Percentiles rank a stretch among this genome's conserved stretches.
Evolutionary conservation across 306 rosid species (phyloP).

Genomic region (Fagus crenata): DNA sequence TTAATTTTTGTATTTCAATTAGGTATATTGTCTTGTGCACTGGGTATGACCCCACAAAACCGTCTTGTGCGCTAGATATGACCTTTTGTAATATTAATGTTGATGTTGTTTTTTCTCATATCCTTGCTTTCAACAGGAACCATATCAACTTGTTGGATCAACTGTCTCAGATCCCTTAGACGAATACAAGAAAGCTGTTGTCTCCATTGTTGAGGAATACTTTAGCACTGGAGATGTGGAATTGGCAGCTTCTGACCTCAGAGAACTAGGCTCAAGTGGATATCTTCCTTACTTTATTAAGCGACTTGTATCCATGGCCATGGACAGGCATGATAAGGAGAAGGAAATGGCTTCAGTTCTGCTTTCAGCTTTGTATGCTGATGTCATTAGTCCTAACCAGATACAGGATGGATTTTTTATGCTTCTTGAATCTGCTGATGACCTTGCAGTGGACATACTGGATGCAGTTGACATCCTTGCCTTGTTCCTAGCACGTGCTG

Average conservation of each 20-base stretch:
- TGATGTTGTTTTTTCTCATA: background rate
- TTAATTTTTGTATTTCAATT: background rate
- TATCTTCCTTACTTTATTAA: constrained; percentile 89
- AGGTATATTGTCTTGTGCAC: background rate
- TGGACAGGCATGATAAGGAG: constrained; percentile 98
- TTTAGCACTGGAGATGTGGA: constrained; percentile 86
- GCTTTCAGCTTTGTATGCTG: constrained; percentile 91
- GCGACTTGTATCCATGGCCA: constrained; percentile 89
- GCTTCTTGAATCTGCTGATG: constrained; percentile 94
- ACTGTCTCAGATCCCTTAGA: constrained; percentile 83
- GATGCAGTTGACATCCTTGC: constrained; percentile 96
- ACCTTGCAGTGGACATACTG: constrained; percentile 89
- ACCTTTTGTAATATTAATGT: background rate
- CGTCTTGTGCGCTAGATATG: no score
- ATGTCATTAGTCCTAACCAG: constrained; percentile 87
- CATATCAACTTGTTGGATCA: constrained; percentile 85
- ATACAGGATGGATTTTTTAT: constrained; percentile 92
- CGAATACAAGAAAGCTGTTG: constrained; percentile 88
- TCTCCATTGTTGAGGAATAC: constrained; percentile 80
- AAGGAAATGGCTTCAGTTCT: constrained; percentile 98
- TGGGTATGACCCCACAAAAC: no score
- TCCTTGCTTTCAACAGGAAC: constrained; percentile 62
- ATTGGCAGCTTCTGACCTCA: constrained; percentile 81
- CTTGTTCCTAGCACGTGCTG: constrained; percentile 93
- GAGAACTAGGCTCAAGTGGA: constrained; percentile 84